Evolutionary conservation across 371 early-diverging fungal genomes (phyloP), one percentile per base, ranked within the genome.

Genomic region (Sporodiniella umbellata): DNA sequence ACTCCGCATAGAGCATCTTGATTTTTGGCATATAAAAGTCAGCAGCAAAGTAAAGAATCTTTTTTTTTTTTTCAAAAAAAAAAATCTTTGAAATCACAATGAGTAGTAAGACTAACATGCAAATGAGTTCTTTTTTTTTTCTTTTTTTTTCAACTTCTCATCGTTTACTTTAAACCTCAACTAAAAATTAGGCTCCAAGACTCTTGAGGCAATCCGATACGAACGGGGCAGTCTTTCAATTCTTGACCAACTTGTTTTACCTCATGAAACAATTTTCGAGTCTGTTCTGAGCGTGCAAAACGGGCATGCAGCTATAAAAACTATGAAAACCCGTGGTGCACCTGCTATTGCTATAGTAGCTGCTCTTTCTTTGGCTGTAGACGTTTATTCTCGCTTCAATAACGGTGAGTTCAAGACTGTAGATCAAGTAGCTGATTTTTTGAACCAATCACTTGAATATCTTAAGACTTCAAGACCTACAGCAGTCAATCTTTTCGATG

Each of bases 271-370:
- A 43, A 68, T 88, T 28, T 95, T 89, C 72, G 85, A 92, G 52
- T 66, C 72, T 12, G 81, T 95, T 25, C 30, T 54, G 15, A 79
- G 69, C 40, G 64, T 86, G 28, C 71, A 85, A 51, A 82, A 89
- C 15, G 96, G 95, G 8, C 93, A 94, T 72, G 78, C 80, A 42
- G 94, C 87, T 33, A 98, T 98, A 67, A 87, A 86, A 61, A 83
- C 88, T 49, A 98, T 96, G 97, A 94, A 95, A 75, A 88, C 89
- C 8, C 83, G 92, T 33, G 92, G 92, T 18, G 90, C 96, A 4
- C 98, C 98, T n/a, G 98, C 98, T 17, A 98, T 98, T 56, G 98
- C 94, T 53, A 94, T 98, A 52, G 95, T 95, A 10, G 98, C 96
- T 10, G 94, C 92, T 1, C 77, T 95, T 3, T 84, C 93, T 1